Conservation (phyloP, 208 protist species). For the Naegleria gruberi region DNA sequence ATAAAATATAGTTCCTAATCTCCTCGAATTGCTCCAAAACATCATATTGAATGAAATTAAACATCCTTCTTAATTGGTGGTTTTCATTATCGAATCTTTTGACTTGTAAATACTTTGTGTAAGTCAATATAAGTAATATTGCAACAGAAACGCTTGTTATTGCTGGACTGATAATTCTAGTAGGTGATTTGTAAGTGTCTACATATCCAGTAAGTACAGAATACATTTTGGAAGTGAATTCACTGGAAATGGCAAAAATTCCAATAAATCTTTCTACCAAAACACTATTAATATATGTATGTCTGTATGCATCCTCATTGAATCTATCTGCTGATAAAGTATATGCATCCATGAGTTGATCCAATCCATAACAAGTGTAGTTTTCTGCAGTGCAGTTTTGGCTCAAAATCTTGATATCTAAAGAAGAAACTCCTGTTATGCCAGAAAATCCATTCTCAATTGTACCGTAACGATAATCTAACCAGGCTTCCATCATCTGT, state of each 20-base stretch:
- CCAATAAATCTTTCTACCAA: background rate
- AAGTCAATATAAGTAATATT: background rate
- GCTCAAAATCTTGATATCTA: background rate
- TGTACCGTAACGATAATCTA: background rate
- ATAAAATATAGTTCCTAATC: background rate
- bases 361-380: background rate
- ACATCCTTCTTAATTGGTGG: background rate
- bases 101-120: background rate
- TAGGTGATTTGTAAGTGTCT: background rate
- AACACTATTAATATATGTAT: background rate
- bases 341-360: background rate
- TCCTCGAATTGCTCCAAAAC: background rate
- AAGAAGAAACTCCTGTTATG: background rate
- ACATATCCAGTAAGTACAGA: background rate
- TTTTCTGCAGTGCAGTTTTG: background rate
- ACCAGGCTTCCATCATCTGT: background rate
- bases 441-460: background rate
- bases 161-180: background rate
- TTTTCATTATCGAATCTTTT: background rate
- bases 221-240: background rate
- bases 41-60: background rate
- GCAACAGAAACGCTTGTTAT: background rate
- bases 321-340: background rate
- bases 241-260: background rate
- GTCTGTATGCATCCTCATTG: background rate